Conservation (phyloP, 192 early-diverging fungal species). For the Backusella psychrophila region DNA sequence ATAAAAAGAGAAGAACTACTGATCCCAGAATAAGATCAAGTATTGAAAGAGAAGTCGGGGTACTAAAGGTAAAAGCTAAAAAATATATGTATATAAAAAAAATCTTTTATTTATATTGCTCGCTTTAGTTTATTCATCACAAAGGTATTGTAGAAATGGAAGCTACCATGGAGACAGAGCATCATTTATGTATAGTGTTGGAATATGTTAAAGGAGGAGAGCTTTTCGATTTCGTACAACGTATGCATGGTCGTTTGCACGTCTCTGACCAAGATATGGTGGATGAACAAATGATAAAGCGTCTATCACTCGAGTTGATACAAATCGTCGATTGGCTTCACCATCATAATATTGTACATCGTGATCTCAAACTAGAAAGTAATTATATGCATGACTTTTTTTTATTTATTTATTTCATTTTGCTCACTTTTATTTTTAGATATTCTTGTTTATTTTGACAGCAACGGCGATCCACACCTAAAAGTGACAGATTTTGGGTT, state of each 20-base stretch:
- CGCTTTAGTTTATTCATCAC: slow-evolving; percentile 51
- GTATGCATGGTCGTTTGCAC: slow-evolving; percentile 11
- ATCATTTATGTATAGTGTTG: slow-evolving; percentile 63
- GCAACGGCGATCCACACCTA: slow-evolving; percentile 33
- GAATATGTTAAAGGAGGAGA: slow-evolving; percentile 73
- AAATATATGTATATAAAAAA: too few relatives aligned
- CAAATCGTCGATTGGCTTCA: slow-evolving; percentile 67
- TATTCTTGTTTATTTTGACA: slow-evolving; percentile 40
- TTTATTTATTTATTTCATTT: neutral
- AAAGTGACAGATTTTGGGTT: slow-evolving; percentile 70
- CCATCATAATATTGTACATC: slow-evolving; percentile 54
- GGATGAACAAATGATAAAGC: slow-evolving; percentile 39
- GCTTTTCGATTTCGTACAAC: slow-evolving; percentile 65
- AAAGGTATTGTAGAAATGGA: slow-evolving; percentile 60
- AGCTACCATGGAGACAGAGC: slow-evolving; percentile 58
- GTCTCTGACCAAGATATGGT: slow-evolving; percentile 36
- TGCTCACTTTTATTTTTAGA: slow-evolving; percentile 20
- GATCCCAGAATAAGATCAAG: slow-evolving; percentile 27
- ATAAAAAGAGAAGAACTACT: slow-evolving; percentile 13
- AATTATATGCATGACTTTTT: neutral
- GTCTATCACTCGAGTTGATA: slow-evolving; percentile 50
- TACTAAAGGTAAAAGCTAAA: slow-evolving; percentile 24
- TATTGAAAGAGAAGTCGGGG: slow-evolving; percentile 33
- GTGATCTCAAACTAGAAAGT: slow-evolving; percentile 67
- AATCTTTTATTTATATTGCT: neutral